These are phyloP conservation scores for Ophiostoma montium DNA, from an alignment of 2,329 filamentous ascomycete species.

Conservation along the genomic window DNA sequence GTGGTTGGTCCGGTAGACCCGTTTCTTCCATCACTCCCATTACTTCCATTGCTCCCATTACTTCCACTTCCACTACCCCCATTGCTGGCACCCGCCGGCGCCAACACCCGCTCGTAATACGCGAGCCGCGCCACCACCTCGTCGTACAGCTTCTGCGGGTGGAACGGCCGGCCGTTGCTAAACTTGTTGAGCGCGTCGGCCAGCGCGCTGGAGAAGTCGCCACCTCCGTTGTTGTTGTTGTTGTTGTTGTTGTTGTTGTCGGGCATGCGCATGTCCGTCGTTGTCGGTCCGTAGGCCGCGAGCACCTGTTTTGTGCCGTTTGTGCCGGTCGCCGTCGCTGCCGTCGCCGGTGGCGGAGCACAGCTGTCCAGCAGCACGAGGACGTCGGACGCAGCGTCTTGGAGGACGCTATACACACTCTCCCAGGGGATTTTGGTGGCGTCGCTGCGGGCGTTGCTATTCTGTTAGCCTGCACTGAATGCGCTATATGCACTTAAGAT, in stretches of 20 bases:
- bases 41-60: too few species aligned
- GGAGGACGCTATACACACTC: constrained; percentile 46
- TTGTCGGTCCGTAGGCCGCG: constrained; percentile 41
- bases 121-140: constrained; percentile 37
- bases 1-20: too few species aligned
- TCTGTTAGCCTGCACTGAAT: constrained; percentile 8
- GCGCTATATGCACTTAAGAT: background rate
- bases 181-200: constrained; percentile 43
- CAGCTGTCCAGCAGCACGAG: constrained; percentile 50
- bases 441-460: constrained; percentile 41
- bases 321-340: constrained; percentile 33
- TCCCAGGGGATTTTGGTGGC: constrained; percentile 50
- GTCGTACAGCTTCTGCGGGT: constrained; percentile 40
- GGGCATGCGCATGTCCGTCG: constrained; percentile 31
- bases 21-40: too few species aligned
- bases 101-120: too few species aligned
- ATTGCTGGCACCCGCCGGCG: too few species aligned
- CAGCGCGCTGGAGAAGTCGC: too few species aligned
- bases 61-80: too few species aligned
- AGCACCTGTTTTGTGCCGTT: constrained; percentile 49
- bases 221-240: too few species aligned
- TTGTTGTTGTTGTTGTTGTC: too few species aligned
- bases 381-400: constrained; percentile 49
- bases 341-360: constrained; percentile 35
- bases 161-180: constrained; percentile 39